Evolutionary conservation across 1,284 basidiomycete genomes (phyloP), one percentile per base, ranked within the genome.

Genomic region (Lentinus polychrous): DNA sequence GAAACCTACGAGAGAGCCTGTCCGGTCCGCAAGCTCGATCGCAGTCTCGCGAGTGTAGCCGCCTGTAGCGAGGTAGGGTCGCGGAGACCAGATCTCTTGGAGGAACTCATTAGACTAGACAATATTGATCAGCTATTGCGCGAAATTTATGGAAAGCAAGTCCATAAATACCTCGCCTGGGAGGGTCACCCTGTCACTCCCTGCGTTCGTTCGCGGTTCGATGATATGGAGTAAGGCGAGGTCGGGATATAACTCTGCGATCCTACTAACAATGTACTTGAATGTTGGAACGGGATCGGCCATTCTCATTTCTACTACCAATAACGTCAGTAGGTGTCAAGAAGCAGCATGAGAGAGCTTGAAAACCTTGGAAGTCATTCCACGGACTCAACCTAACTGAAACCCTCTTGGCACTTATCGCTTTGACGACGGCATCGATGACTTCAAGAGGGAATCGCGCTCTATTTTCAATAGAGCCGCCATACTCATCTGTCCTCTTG

Each of bases 361-460:
- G 6, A 37, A n/a, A 7, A 68, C 69, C 66, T 55, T 71, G 58
- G 50, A 52, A 67, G 3, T 45, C 52, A 37, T 62, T 63, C 70
- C 72, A 82, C 0, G 80, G 80, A 32, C 72, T 73, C 18, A 82
- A 50, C 10, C 80, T 69, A 46, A 84, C 63, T 0, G 65, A 78
- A 8, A 71, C 67, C 14, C 64, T 65, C 20, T 67, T 58, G 15
- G 59, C 53, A 1, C 72, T 73, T n/a, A 75, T 53, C 0, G 63
- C 63, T 7, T 67, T 57, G 2, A 57, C 62, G 0, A 73, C 53
- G 2, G 72, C 71, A 31, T 74, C 68, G 1, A 76, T 61, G n/a
- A 78, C 66, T 54, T 66, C 66, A 54, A 76, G 62, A 1, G 65
- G 51, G 48, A 81, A 79, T 14, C 71, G 62, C 1, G 63, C 54